Base-by-base conservation (phyloP, 129 eudicot genomes). In the Centaurea solstitialis region DNA sequence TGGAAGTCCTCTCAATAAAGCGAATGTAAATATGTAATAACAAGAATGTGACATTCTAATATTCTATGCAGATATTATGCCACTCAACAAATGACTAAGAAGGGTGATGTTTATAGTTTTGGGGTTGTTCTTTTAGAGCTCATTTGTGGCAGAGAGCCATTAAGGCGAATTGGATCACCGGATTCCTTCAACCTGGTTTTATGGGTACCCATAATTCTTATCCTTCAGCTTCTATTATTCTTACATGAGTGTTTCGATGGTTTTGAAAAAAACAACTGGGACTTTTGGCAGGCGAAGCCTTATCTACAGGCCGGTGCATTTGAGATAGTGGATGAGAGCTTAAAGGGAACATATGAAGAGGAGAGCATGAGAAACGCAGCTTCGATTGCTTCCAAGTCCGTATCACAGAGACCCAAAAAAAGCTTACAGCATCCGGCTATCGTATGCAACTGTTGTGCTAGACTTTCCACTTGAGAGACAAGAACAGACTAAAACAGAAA, bases 61-160 rank as follows among this genome's bases (percentile, higher is more conserved):
- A 33, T 30, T 82, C 30, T 26, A 26, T 85, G 82, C 93, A 94
- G 98, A 89, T 94, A 94, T 41, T 90, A 90, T 76, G 72, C 94
- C 65, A 92, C 97, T 50, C 90, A 86, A 83, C 98, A 94, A 70
- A 69, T 92, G 77, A 94, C 97, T 0, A 96, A 92, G 80, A 94
- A 92, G 80, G 92, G 97, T 64, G 98, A 94, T 68, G 86, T 94
- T 69, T 94, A 90, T 76, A 94, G 98, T 84, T 94, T 94, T 22
- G 98, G 98, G 71, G 98, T 94, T 35, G 98, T 94, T 80, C 96
- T 94, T 84, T 82, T 94, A 76, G 98, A 94, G 91, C 97, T 94
- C 74, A 94, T 94, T 20, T 94, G 98, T 78, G 98, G 98, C 20
- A 82, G 98, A 77, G 94, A 93, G 70, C 97, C 98, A 24, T 87